Evolutionary conservation across 441 rosid genomes (phyloP), one percentile per base, ranked within the genome.

Genomic region (Euphorbia schlechtendalii): DNA sequence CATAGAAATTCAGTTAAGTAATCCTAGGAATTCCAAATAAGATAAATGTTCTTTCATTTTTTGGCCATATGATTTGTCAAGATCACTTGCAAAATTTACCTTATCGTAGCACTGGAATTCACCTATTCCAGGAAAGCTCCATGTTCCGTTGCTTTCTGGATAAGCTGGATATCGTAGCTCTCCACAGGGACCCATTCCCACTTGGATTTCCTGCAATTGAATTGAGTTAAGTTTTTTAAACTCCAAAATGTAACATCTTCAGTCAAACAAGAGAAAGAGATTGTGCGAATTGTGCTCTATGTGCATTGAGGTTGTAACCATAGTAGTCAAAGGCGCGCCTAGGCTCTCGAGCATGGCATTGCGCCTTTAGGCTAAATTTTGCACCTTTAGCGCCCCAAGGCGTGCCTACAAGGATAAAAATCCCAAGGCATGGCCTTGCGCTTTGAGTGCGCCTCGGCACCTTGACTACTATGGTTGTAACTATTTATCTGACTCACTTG

Each of bases 131-230:
- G 97, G 97, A 76, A 88, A 88, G 48, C 71, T 84, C 99, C 95
- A 93, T n/a, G 91, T 86, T 43, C 99, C 97, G 1, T 88, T 84
- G 84, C 87, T 85, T 82, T 93, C 96, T 49, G 97, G 99, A 77
- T 90, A 90, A 65, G 97, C 75, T 76, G 97, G 99, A 72, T 84
- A 88, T 78, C 96, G 83, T 72, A 93, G 72, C 71, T 93, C 96
- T 65, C 99, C 97, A 56, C 97, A 90, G 54, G 97, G 99, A 28
- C 99, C 99, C 96, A 90, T 76, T 36, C 99, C 97, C 59, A 88
- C 99, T 81, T 93, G 99, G 63, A 90, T 82, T 86, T 90, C 98
- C 98, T 90, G 85, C 73, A 77, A 61, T 38, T 69, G 45, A 71
- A 61, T 67, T 17, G 34, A 32, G 34, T 32, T 6, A 25, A 45